Evolutionary conservation across 2,329 filamentous ascomycete species (phyloP).

Genomic region (Diaporthe citriasiana): DNA sequence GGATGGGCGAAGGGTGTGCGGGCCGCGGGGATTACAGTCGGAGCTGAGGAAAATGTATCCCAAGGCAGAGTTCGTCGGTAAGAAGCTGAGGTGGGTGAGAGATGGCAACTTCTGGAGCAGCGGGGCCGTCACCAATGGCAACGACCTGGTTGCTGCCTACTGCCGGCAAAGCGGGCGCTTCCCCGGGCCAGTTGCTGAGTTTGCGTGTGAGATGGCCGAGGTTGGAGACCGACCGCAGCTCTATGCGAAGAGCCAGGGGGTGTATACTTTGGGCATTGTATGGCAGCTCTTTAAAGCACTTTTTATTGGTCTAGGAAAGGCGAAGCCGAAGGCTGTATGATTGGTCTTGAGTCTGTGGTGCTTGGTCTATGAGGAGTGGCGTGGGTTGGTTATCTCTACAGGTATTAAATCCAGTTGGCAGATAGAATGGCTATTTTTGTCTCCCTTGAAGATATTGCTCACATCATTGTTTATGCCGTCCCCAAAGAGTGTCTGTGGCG

Average conservation of each 20-base stretch:
- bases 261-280: conserved; percentile 52
- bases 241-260: conserved; percentile 56
- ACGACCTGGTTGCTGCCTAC: conserved; percentile 69
- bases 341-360: background rate
- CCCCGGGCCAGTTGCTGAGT: conserved; percentile 59
- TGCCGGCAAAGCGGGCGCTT: conserved; percentile 60
- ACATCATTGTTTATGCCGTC: background rate
- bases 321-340: background rate
- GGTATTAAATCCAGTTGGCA: too few relatives aligned
- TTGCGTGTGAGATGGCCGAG: conserved; percentile 60
- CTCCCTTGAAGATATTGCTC: background rate
- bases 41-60: conserved; percentile 56
- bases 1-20: conserved; percentile 61
- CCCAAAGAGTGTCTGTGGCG: background rate
- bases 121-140: conserved; percentile 69
- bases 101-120: conserved; percentile 70
- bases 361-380: background rate
- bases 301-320: conserved; percentile 46
- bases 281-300: conserved; percentile 57
- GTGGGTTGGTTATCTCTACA: too few relatives aligned
- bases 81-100: conserved; percentile 63
- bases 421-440: background rate
- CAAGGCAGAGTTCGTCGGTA: conserved; percentile 55
- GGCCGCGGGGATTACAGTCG: conserved; percentile 61
- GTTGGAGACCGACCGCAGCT: conserved; percentile 63